Conservation (phyloP, 352 stramenopile species). For the Globisporangium nodosum region DNA sequence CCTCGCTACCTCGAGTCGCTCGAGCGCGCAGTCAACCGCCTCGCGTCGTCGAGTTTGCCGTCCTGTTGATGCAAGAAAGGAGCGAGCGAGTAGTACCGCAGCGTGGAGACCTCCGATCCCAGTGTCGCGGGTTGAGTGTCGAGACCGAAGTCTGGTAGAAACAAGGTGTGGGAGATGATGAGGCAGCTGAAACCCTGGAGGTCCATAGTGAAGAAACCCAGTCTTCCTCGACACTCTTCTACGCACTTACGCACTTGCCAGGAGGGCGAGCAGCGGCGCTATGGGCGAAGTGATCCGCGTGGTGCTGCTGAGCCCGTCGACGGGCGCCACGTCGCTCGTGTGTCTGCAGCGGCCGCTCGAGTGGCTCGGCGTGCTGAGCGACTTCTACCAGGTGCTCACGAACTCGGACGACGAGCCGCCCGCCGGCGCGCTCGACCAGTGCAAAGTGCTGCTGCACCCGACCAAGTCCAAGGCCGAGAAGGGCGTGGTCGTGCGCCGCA, state of each 20-base stretch:
- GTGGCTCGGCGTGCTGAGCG: conserved; percentile 64
- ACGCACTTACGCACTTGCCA: no score
- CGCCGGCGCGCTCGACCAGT: conserved; percentile 48
- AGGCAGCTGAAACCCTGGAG: no score
- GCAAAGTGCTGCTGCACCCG: conserved; percentile 71
- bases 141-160: no score
- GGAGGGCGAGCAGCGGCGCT: not conserved
- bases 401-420: conserved; percentile 76
- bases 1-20: conserved; percentile 58
- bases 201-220: no score
- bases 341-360: conserved; percentile 75
- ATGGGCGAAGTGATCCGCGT: conserved; percentile 82
- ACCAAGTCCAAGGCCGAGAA: conserved; percentile 82
- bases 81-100: no score
- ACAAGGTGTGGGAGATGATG: no score
- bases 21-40: conserved; percentile 25
- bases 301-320: conserved; percentile 70
- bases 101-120: no score
- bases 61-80: no score
- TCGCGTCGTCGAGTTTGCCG: not conserved
- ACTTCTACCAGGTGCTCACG: conserved; percentile 82
- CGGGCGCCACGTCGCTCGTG: conserved; percentile 63
- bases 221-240: no score
- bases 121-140: no score
- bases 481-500: conserved; percentile 65